Evolutionary conservation across 2,329 filamentous ascomycete genomes (phyloP).

Genomic region (Pseudogymnoascus sp.): DNA sequence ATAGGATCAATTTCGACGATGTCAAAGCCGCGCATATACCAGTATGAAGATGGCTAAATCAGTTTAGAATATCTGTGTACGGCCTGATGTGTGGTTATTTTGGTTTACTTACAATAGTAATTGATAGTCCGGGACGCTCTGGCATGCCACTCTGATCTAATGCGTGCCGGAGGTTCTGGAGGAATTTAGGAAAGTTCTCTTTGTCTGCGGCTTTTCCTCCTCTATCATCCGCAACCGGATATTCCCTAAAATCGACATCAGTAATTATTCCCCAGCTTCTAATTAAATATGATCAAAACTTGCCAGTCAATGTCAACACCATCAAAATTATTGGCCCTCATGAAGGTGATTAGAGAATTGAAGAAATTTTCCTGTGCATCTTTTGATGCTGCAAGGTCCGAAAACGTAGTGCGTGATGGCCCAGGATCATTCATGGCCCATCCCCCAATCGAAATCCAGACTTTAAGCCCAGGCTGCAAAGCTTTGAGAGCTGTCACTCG

Average conservation of each 20-base stretch:
- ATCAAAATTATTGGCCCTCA: conserved; percentile 33
- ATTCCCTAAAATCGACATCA: conserved; percentile 17
- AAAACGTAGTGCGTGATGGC: conserved; percentile 21
- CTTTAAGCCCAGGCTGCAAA: conserved; percentile 17
- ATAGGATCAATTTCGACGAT: conserved; percentile 15
- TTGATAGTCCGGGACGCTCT: background rate
- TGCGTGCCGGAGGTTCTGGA: conserved; percentile 12
- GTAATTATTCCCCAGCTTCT: background rate
- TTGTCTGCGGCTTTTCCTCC: conserved; percentile 30
- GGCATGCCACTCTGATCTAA: background rate
- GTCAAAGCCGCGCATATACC: conserved; percentile 26
- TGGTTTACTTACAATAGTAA: background rate
- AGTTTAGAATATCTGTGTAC: background rate
- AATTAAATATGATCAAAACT: no score
- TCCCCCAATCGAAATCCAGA: conserved; percentile 31
- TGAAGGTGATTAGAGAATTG: conserved; percentile 29
- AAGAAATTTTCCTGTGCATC: conserved; percentile 29
- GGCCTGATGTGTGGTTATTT: background rate
- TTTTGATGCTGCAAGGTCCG: conserved; percentile 25
- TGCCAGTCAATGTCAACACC: conserved; percentile 37
- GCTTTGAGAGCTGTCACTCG: conserved; percentile 26
- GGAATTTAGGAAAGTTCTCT: conserved; percentile 24
- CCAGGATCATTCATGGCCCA: conserved; percentile 32
- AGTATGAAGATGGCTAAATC: conserved; percentile 18
- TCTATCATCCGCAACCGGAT: conserved; percentile 30